Evolutionary conservation across 306 rosid species (phyloP).

Genomic region (Trichosanthes cucumerina): DNA sequence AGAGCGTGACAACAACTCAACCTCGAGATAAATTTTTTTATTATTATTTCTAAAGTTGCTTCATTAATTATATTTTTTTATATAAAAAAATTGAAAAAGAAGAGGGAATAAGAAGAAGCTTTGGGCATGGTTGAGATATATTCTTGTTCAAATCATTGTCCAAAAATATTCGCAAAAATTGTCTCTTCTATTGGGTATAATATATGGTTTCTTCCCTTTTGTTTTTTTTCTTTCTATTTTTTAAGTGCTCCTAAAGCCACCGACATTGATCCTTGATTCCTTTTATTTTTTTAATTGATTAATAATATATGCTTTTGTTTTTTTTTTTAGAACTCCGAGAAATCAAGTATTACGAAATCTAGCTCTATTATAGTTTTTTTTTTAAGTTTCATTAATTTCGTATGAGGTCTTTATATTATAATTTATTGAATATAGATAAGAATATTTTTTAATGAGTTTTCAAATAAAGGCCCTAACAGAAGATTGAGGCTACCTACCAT

Average conservation of each 20-base stretch:
- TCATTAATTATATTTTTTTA: background rate
- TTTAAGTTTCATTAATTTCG: too few species aligned
- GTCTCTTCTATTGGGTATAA: background rate
- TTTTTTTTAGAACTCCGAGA: too few species aligned
- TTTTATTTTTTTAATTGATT: background rate
- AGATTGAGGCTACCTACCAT: too few species aligned
- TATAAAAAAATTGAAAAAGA: background rate
- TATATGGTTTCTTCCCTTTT: background rate
- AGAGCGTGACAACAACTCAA: constrained; percentile 11
- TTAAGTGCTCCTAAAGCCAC: background rate
- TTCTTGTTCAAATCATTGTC: background rate
- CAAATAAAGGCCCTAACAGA: too few species aligned
- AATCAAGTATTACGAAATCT: too few species aligned
- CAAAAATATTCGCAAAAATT: background rate
- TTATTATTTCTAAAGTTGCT: background rate
- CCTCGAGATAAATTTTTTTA: background rate
- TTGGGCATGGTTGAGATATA: background rate
- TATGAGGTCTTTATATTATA: too few species aligned
- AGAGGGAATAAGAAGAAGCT: background rate
- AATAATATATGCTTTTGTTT: too few species aligned
- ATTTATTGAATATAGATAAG: too few species aligned
- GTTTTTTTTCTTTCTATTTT: background rate
- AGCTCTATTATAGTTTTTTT: too few species aligned
- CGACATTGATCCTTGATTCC: background rate
- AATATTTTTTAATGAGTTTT: too few species aligned